Base-by-base conservation (phyloP, 1,284 basidiomycete genomes). In the Ceratobasidium sp. region DNA sequence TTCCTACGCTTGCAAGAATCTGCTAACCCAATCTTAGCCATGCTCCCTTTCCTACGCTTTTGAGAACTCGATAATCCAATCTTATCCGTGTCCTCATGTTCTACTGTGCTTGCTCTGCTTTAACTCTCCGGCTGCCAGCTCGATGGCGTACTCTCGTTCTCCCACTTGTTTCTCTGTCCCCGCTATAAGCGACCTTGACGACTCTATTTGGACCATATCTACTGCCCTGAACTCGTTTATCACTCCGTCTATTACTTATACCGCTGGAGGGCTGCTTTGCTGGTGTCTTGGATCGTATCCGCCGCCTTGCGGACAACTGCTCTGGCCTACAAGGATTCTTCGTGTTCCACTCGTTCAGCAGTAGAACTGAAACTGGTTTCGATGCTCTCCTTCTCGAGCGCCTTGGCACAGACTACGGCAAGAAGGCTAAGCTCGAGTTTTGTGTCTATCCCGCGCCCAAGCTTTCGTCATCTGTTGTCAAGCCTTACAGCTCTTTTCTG, bases 331-430 rank as follows among this genome's bases (percentile, higher is more conserved):
- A 99, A 87, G 97, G 98, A 82, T 99, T 99, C 91, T 99, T 99
- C 85, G 96, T 99, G 84, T 99, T 99, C 92, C 97, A 99, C 89
- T 99, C 97, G 57, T 99, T 99, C 84, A 98, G 97, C 84, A 98
- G 97, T 86, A 98, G 97, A 86, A 99, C 97, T 82, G 97, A 98
- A 83, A 99, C 98, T 80, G 98, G 97, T 83, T 98, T 99, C 85
- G 98, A 98, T 85, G 97, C 97, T 77, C 93, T 99, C 82, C 89
- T 99, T 77, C 91, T 99, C 81, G 97, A 99, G 88, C 92, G 96
- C 80, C 92, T 99, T 79, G 97, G 96, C 57, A 93, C 94, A 80
- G 98, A 99, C 87, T 99, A 98, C 83, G 98, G 98, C 86, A 99
- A 99, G 87, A 99, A 99, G 89, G 96, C 96, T 75, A 99, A 99